A percentile compares a stretch with the other conserved stretches of the same genome.
Conservation (phyloP, 345 rosid species). For the Arabis hirsuta region DNA sequence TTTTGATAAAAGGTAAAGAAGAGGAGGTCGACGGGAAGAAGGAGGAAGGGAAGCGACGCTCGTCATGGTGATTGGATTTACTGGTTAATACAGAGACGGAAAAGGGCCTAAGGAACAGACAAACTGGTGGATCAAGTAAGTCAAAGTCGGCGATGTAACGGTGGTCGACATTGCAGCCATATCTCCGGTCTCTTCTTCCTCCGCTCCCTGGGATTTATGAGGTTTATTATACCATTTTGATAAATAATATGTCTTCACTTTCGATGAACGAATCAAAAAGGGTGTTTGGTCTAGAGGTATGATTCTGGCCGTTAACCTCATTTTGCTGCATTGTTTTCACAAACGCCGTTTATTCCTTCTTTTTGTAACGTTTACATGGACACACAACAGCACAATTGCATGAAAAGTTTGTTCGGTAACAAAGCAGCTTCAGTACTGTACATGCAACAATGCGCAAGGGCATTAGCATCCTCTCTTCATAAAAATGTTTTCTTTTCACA, state of each 20-base stretch:
- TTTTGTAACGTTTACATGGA: background rate
- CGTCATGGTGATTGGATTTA: background rate
- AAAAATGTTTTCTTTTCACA: background rate
- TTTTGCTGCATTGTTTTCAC: background rate
- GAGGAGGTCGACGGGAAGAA: background rate
- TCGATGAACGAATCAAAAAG: background rate
- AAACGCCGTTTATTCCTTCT: background rate
- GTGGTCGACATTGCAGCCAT: too few species aligned
- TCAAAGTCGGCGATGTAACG: background rate
- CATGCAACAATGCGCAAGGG: background rate
- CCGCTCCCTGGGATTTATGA: too few species aligned
- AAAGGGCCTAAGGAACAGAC: slow-evolving; percentile 11
- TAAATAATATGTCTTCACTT: too few species aligned
- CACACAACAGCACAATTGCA: background rate
- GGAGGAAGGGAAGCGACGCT: slow-evolving; percentile 1
- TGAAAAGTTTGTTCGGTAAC: background rate
- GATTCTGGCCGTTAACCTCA: slow-evolving; percentile 53
- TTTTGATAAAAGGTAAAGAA: slow-evolving; percentile 22
- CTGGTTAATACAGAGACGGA: background rate
- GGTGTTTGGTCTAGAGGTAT: slow-evolving; percentile 88
- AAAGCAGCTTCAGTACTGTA: background rate
- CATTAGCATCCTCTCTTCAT: background rate
- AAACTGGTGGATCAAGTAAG: slow-evolving; percentile 7
- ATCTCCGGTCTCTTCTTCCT: too few species aligned
- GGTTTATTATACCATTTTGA: too few species aligned